Percentiles rank a stretch among this genome's conserved stretches.
These are phyloP conservation scores for Claviceps citrina DNA, from an alignment of 2,329 filamentous ascomycete genomes.

Conservation along the genomic window DNA sequence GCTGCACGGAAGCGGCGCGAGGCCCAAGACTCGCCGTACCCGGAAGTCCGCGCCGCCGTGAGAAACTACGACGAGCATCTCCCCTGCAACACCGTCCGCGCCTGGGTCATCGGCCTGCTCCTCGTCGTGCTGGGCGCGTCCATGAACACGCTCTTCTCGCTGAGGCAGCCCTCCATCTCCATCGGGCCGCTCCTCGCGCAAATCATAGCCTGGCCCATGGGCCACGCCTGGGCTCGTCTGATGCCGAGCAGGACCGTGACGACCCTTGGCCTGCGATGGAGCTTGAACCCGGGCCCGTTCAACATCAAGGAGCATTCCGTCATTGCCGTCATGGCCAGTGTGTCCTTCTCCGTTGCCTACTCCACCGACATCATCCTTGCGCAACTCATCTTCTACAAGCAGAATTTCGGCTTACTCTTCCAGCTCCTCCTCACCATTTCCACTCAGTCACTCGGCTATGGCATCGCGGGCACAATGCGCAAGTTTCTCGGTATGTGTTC, in stretches of 20 bases:
- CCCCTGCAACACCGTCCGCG: conserved; percentile 50
- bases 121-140: conserved; percentile 42
- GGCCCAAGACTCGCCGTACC: conserved; percentile 47
- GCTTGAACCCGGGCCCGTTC: conserved; percentile 52
- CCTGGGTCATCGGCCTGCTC: conserved; percentile 45
- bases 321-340: conserved; percentile 56
- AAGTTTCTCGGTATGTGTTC: conserved; percentile 37
- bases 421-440: conserved; percentile 52
- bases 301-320: conserved; percentile 56
- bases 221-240: conserved; percentile 42
- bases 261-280: conserved; percentile 38
- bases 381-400: conserved; percentile 56
- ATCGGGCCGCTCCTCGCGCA: conserved; percentile 47
- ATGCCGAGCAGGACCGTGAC: conserved; percentile 34
- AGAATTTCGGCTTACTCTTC: conserved; percentile 50
- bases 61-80: conserved; percentile 49
- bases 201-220: conserved; percentile 48
- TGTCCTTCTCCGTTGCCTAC: conserved; percentile 55
- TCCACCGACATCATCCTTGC: conserved; percentile 61
- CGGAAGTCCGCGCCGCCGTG: conserved; percentile 49
- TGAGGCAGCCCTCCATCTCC: conserved; percentile 45
- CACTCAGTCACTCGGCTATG: conserved; percentile 55
- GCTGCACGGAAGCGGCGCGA: conserved; percentile 20
- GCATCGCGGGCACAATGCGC: conserved; percentile 52
- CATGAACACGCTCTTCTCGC: conserved; percentile 48